These are phyloP conservation scores for Calcarisporium arbuscula DNA, from an alignment of 2,329 filamentous ascomycete genomes.

Conservation along the genomic window DNA sequence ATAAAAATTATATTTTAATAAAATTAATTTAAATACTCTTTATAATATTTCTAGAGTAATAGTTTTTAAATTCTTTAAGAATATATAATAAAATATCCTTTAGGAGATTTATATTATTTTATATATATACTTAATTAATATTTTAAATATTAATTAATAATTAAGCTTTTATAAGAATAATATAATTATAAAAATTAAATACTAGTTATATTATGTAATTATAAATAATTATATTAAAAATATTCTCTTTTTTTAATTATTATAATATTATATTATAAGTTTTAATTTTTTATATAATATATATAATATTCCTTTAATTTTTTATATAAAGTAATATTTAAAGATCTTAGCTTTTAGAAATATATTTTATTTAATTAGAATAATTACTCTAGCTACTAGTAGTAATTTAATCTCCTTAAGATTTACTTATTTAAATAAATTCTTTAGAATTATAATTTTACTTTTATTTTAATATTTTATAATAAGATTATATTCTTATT, in stretches of 20 bases:
- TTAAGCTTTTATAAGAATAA: not conserved
- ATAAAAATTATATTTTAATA: not conserved
- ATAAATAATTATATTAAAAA: not conserved
- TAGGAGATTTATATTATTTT: not conserved
- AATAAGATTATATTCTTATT: not conserved
- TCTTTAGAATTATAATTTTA: not conserved
- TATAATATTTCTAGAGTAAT: slow-evolving; percentile 1
- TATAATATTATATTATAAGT: not conserved
- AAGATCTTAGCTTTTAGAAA: not conserved
- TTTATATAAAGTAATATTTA: not conserved
- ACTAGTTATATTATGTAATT: not conserved
- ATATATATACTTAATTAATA: not conserved
- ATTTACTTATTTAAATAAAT: not conserved
- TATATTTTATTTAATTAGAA: not conserved
- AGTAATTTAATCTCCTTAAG: too few relatives aligned
- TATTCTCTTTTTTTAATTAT: not conserved
- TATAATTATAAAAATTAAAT: not conserved
- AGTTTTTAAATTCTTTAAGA: not conserved
- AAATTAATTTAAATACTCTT: not conserved
- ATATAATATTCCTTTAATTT: not conserved
- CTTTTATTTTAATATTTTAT: not conserved
- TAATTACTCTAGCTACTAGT: not conserved
- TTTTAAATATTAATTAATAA: not conserved
- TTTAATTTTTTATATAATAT: not conserved
- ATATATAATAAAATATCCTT: slow-evolving; percentile 1